These are phyloP conservation scores for Flaveria bidentis DNA, from an alignment of 129 eudicot genomes.

Conservation along the genomic window DNA sequence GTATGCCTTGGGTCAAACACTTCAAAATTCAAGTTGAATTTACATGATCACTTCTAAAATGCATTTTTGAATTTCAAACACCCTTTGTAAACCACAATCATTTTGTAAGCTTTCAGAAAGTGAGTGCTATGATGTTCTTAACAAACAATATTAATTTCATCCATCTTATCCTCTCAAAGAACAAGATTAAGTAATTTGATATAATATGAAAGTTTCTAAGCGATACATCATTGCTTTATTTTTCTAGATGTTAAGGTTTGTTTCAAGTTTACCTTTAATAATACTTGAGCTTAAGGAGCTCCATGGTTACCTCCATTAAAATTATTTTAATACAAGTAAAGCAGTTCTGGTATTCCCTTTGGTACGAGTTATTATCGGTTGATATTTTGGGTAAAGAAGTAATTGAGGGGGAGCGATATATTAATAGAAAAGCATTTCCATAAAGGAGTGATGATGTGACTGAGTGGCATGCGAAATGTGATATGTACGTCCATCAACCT, in stretches of 20 bases:
- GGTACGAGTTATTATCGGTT: too few relatives aligned
- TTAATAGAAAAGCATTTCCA: too few relatives aligned
- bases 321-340: too few relatives aligned
- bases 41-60: background rate
- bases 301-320: background rate
- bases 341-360: too few relatives aligned
- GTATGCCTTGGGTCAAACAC: background rate
- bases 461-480: too few relatives aligned
- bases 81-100: background rate
- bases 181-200: background rate
- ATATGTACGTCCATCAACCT: too few relatives aligned
- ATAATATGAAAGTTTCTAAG: background rate
- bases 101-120: background rate
- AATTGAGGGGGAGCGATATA: too few relatives aligned
- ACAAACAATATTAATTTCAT: constrained; percentile 1
- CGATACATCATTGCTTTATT: background rate
- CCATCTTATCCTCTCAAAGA: background rate
- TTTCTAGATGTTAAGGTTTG: background rate
- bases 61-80: background rate
- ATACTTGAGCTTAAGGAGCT: background rate
- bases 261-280: background rate
- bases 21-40: too few relatives aligned
- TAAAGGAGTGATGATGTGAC: too few relatives aligned
- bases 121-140: background rate
- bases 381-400: too few relatives aligned